Conservation (phyloP, 2,329 filamentous ascomycete species). For the Aciculosporium take region DNA sequence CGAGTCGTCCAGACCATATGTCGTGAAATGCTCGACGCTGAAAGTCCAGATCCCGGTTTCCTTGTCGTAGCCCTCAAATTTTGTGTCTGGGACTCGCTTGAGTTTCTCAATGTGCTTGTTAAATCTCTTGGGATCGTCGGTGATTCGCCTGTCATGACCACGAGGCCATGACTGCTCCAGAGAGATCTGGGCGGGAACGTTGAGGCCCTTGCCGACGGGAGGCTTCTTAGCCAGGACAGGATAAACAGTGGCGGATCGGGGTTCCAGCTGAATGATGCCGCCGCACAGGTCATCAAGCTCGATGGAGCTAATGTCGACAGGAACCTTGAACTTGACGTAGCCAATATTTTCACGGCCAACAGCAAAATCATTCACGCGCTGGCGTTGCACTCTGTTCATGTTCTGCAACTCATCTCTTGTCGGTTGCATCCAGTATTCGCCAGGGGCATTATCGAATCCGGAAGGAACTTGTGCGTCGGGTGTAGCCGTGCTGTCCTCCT, state of each 20-base stretch:
- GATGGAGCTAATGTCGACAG: conserved; percentile 69
- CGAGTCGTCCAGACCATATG: conserved; percentile 74
- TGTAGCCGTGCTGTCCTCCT: conserved; percentile 37
- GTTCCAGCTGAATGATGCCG: conserved; percentile 59
- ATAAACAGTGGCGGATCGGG: conserved; percentile 81
- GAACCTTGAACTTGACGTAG: conserved; percentile 63
- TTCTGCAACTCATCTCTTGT: conserved; percentile 57
- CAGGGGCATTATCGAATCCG: conserved; percentile 38
- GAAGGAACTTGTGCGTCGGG: conserved; percentile 13
- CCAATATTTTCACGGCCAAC: conserved; percentile 77
- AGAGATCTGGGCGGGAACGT: conserved; percentile 77
- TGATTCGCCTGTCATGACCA: conserved; percentile 39
- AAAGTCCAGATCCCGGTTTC: conserved; percentile 82
- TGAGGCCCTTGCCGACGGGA: conserved; percentile 71
- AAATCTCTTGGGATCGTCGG: conserved; percentile 46
- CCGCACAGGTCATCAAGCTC: conserved; percentile 69
- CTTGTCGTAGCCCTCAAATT: conserved; percentile 66
- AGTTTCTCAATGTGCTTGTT: conserved; percentile 75
- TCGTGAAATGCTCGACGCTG: conserved; percentile 90
- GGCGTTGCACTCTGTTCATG: conserved; percentile 68
- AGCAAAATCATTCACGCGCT: conserved; percentile 58
- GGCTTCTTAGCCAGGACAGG: conserved; percentile 64
- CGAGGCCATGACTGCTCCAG: conserved; percentile 91
- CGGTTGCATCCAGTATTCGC: conserved; percentile 79
- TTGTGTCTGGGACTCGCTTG: conserved; percentile 63